These are phyloP conservation scores for Cladosporium colombiae DNA, from an alignment of 2,329 filamentous ascomycete species.

Conservation along the genomic window DNA sequence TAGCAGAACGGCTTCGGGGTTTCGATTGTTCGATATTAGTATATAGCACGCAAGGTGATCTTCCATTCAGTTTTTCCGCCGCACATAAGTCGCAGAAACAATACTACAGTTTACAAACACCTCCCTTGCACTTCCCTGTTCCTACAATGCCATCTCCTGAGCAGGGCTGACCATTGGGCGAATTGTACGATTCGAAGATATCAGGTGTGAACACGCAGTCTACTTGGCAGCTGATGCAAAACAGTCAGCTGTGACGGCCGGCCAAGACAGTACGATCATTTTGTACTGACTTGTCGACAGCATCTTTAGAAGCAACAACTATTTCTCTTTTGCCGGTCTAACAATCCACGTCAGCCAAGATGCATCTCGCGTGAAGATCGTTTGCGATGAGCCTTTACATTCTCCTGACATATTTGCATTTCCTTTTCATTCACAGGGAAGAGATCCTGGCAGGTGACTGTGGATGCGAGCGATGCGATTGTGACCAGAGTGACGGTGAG, in stretches of 20 bases:
- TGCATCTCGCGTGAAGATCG: neutral
- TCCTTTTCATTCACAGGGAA: neutral
- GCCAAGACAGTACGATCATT: neutral
- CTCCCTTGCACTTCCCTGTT: neutral
- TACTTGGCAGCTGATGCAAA: neutral
- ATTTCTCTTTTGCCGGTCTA: neutral
- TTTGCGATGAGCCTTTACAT: neutral
- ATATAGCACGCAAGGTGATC: neutral
- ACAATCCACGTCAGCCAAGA: neutral
- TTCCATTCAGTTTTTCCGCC: neutral
- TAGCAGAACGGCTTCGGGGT: neutral
- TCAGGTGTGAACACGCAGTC: neutral
- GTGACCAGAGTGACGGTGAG: neutral
- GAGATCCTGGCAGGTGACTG: neutral
- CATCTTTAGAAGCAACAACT: neutral
- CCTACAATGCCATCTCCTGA: neutral
- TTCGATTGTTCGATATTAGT: neutral
- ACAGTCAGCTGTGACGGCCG: neutral
- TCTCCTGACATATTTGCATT: neutral
- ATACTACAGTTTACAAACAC: neutral
- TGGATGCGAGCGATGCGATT: neutral
- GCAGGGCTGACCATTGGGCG: neutral
- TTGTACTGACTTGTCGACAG: neutral
- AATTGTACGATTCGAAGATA: neutral
- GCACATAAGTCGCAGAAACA: neutral